Base-by-base conservation (phyloP, 2,329 filamentous ascomycete genomes). In the Karstenula rhodostoma region DNA sequence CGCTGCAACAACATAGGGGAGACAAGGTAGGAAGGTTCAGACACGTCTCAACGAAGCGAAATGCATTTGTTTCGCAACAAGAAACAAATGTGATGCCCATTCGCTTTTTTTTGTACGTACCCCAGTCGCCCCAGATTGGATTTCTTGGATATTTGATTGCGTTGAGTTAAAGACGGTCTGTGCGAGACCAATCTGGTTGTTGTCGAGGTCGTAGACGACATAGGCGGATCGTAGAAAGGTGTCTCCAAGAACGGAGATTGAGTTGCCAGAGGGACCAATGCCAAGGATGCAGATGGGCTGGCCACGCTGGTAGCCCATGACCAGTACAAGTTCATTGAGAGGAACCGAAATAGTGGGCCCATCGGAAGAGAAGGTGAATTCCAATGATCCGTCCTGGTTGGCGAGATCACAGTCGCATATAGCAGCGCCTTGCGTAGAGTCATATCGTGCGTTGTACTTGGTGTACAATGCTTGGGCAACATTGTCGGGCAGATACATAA, bases 401-500 rank as follows among this genome's bases (percentile, higher is more conserved):
- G 80, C 82, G 19, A 85, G 69, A 58, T 73, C 73, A 79, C 87
- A 89, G 66, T 85, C 80, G 46, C 86, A 79, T 63, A 84, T 83
- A 4, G 84, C 86, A 7, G 77, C 78, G 32, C 78, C 78, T 63
- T 80, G 73, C 3, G 65, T 57, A 0, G 68, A 60, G 66, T 80
- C 76, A 72, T 82, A 84, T 19, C 72, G 65, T 4, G 81, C 82
- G 56, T 75, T 71, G 65, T 78, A 77, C 19, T 73, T 65, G 29
- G 68, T 60, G 76, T 80, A 84, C 54, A 84, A 77, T 6, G 66
- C 66, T 6, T 73, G 64, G 4, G 85, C 84, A 47, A 93, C 75
- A 54, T 86, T 82, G 59, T 86, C 81, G 1, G 91, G 91, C 0
- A 93, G 79, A 70, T 91, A 91, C 65, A 84, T 89, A 61, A 92